Base-by-base conservation (phyloP, 331 rosid species). In the Saraca asoca region DNA sequence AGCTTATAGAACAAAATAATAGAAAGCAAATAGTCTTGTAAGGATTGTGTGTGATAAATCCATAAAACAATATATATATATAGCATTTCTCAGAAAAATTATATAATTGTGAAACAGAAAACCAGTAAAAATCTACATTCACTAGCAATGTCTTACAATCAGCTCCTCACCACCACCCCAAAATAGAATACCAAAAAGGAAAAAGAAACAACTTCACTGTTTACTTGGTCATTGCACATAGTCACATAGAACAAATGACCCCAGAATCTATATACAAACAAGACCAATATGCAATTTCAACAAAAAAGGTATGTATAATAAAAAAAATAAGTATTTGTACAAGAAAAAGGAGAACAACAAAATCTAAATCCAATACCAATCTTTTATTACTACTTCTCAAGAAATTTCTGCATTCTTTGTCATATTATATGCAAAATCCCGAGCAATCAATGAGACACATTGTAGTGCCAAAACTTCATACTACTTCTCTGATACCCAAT, bases 311-410 rank as follows among this genome's bases (percentile, higher is more conserved):
- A 63, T 43, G 49, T 64, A 69, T 53, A 61, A 51, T 31, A 73
- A 71, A 54, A 55, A 68, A 35, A 12, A n/a, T 75, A 76, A 54
- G 46, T 39, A 52, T 73, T 51, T 80, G 79, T 78, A 82, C 82
- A 78, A 52, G 73, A 67, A 74, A 52, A 65, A 63, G 66, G 73
- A 69, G 62, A 64, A 50, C 20, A 68, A 60, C 48, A 60, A 56
- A 15, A 43, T 9, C 9, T 42, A 34, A 57, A 66, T 61, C 49
- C 51, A 68, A 61, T 31, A 38, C 62, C 39, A 69, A 19, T 48
- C 24, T 46, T 61, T 39, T 35, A 42, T 50, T 66, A 29, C 69
- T 62, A 45, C 57, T 38, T 61, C 60, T 78, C 64, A 38, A 69
- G 62, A 56, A 74, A 52, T 45, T 37, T 67, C 33, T 51, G 60